These are phyloP conservation scores for Stramenopiles sp. DNA, from an alignment of 352 stramenopile genomes.

Conservation along the genomic window DNA sequence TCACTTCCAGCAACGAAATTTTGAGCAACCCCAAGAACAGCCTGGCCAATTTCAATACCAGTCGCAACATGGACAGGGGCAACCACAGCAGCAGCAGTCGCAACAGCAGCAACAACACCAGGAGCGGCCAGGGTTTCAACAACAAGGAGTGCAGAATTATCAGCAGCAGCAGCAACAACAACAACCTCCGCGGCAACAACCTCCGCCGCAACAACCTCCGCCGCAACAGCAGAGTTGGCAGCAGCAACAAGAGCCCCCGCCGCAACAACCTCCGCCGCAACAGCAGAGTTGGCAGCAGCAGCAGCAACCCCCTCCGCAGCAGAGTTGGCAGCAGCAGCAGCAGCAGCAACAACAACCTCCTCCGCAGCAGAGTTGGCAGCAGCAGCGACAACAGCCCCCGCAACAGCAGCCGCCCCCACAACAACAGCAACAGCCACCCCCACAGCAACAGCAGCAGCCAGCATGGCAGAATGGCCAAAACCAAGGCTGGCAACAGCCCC, in stretches of 20 bases:
- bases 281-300: too few species aligned
- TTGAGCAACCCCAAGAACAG: not conserved
- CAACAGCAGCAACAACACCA: not conserved
- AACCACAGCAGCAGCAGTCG: not conserved
- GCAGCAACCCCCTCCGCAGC: not conserved
- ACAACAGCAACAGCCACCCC: not conserved
- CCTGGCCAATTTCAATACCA: not conserved
- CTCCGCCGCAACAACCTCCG: not conserved
- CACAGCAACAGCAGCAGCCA: not conserved
- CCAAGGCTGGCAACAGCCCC: not conserved
- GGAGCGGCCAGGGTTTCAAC: too few species aligned
- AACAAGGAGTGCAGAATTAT: too few species aligned
- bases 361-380: not conserved
- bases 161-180: constrained; percentile 1
- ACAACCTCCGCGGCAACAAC: not conserved
- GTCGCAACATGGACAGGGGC: not conserved
- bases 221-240: not conserved
- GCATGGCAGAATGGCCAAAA: not conserved
- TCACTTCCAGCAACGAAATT: not conserved
- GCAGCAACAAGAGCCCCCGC: not conserved
- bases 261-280: too few species aligned
- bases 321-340: not conserved
- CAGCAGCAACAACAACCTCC: not conserved
- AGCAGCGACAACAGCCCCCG: not conserved
- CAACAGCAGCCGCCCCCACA: not conserved